These are phyloP conservation scores for Teratosphaeria pseudoeucalypti DNA, from an alignment of 2,329 filamentous ascomycete genomes.

Conservation along the genomic window DNA sequence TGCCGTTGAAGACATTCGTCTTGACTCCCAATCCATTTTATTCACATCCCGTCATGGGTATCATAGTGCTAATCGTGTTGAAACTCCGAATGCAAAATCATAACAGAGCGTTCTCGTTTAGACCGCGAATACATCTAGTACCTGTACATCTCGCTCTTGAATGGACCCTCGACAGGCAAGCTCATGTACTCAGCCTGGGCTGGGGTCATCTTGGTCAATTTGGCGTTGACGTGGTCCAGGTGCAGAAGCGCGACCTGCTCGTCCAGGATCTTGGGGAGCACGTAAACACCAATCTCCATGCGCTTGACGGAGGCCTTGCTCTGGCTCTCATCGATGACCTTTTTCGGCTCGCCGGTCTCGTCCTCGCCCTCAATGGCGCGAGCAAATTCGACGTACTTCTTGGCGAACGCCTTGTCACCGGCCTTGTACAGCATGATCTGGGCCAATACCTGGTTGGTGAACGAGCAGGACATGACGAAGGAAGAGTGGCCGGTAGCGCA, in stretches of 20 bases:
- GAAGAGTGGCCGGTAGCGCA: conserved; percentile 98
- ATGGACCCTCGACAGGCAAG: conserved; percentile 76
- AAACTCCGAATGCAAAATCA: conserved; percentile 8
- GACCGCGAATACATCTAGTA: conserved; percentile 44
- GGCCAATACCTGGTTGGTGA: conserved; percentile 99
- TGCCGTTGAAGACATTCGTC: conserved; percentile 9
- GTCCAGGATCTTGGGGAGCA: conserved; percentile 96
- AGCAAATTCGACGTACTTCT: conserved; percentile 95
- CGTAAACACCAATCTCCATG: conserved; percentile 84
- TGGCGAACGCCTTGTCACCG: conserved; percentile 71
- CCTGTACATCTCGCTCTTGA: conserved; percentile 86
- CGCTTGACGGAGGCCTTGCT: conserved; percentile 48
- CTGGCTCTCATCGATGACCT: conserved; percentile 39
- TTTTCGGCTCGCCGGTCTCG: conserved; percentile 14
- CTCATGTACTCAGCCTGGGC: conserved; percentile 94
- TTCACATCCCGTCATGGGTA: conserved; percentile 4
- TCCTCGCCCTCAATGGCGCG: conserved; percentile 26
- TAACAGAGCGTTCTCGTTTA: neutral
- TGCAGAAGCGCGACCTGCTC: conserved; percentile 97
- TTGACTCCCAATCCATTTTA: neutral
- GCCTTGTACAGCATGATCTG: conserved; percentile 98
- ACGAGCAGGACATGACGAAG: conserved; percentile 99
- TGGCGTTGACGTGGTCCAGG: conserved; percentile 84
- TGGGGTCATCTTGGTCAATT: conserved; percentile 74
- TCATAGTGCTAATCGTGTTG: conserved; percentile 4